Conservation (phyloP, 192 early-diverging fungal species). For the Dissophora globulifera region DNA sequence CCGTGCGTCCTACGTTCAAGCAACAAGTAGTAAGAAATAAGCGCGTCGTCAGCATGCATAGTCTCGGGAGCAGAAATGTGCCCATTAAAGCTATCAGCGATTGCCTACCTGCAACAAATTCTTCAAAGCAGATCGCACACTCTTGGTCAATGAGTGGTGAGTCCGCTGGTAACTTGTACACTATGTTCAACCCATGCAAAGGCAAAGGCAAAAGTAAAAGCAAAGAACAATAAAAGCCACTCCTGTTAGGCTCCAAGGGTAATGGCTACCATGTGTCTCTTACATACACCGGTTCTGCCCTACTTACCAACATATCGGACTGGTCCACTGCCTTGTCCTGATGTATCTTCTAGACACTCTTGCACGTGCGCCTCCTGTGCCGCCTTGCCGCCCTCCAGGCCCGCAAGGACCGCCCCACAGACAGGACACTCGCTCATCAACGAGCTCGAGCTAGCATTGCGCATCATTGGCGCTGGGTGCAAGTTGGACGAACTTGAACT, state of each 20-base stretch:
- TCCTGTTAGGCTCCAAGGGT: too few relatives aligned
- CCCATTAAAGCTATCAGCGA: too few relatives aligned
- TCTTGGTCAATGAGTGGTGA: conserved; percentile 78
- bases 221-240: background rate
- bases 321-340: conserved; percentile 44
- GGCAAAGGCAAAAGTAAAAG: background rate
- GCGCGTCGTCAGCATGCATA: too few relatives aligned
- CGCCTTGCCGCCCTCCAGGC: conserved; percentile 52
- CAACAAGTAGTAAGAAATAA: too few relatives aligned
- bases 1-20: conserved; percentile 65
- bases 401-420: conserved; percentile 64
- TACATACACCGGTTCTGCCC: too few relatives aligned
- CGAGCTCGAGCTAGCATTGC: conserved; percentile 59
- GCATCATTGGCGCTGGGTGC: conserved; percentile 40
- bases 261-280: too few relatives aligned
- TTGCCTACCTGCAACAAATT: conserved; percentile 84
- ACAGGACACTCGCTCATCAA: conserved; percentile 82
- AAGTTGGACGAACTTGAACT: conserved; percentile 45
- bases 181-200: conserved; percentile 22
- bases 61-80: too few relatives aligned
- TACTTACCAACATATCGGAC: conserved; percentile 74
- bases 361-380: conserved; percentile 72
- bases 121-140: conserved; percentile 96
- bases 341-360: conserved; percentile 65
- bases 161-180: conserved; percentile 67